These are phyloP conservation scores for Petasospora fabianii DNA, from an alignment of 1,139 yeast genomes.

Conservation along the genomic window DNA sequence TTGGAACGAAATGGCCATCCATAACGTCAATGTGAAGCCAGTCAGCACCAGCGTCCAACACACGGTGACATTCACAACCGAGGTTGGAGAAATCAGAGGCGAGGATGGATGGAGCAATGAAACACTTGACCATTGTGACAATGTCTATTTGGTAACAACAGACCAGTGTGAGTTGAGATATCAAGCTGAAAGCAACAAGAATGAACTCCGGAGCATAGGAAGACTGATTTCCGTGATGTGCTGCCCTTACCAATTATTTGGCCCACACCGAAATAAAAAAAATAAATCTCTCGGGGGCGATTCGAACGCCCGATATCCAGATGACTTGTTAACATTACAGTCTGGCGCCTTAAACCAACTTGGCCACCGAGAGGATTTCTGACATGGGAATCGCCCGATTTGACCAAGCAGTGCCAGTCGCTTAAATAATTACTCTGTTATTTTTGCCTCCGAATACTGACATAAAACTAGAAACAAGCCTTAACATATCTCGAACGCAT, in stretches of 20 bases:
- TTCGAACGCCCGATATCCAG: constrained; percentile 31
- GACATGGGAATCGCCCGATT: too few species aligned
- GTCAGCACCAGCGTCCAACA: constrained; percentile 76
- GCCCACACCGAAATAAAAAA: constrained; percentile 1
- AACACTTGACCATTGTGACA: constrained; percentile 61
- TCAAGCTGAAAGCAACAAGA: background rate
- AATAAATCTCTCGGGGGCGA: constrained; percentile 29
- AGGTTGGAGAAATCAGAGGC: constrained; percentile 92
- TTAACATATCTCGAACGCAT: too few species aligned
- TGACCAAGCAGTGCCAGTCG: too few species aligned
- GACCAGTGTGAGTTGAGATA: background rate
- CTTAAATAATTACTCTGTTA: too few species aligned
- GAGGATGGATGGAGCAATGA: constrained; percentile 93
- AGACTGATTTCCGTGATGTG: constrained; percentile 1
- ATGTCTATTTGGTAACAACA: background rate
- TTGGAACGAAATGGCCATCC: constrained; percentile 99
- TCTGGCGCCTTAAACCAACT: constrained; percentile 32
- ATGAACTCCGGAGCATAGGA: background rate
- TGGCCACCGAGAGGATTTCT: constrained; percentile 28
- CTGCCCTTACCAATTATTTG: constrained; percentile 5
- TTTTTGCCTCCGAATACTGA: too few species aligned
- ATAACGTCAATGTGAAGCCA: constrained; percentile 98
- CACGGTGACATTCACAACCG: constrained; percentile 81
- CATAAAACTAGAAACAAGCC: too few species aligned
- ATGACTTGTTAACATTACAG: constrained; percentile 27